A percentile compares a stretch with the other conserved stretches of the same genome.
Conservation (phyloP, 129 eudicot genomes). For the Tanacetum coccineum region DNA sequence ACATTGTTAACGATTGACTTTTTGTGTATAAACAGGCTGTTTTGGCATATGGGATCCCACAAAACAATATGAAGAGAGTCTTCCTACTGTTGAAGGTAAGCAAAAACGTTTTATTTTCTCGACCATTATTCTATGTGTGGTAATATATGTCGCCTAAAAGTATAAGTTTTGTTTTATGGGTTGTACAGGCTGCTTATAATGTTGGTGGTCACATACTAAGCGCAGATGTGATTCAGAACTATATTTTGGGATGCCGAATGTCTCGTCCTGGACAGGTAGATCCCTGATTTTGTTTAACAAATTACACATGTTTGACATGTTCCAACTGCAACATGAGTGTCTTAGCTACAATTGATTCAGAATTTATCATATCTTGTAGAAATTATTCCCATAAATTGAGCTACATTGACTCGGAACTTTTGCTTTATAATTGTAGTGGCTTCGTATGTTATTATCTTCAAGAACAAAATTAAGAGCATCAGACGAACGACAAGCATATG, state of each 20-base stretch:
- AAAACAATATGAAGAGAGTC: slow-evolving; percentile 79
- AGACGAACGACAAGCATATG: slow-evolving; percentile 73
- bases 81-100: slow-evolving; percentile 79
- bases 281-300: not conserved
- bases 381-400: not conserved
- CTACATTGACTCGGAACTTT: not conserved
- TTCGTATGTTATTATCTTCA: slow-evolving; percentile 66
- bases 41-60: slow-evolving; percentile 94
- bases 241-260: slow-evolving; percentile 81
- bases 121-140: not conserved
- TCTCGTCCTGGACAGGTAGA: slow-evolving; percentile 95
- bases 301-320: too few species aligned
- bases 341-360: too few species aligned
- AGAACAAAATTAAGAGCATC: slow-evolving; percentile 76
- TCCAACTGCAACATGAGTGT: too few species aligned
- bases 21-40: slow-evolving; percentile 51
- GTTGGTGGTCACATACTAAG: slow-evolving; percentile 88
- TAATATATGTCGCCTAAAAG: not conserved
- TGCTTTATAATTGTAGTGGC: slow-evolving; percentile 50
- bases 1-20: not conserved
- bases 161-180: not conserved
- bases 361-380: not conserved
- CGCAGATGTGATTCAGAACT: slow-evolving; percentile 78
- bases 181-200: slow-evolving; percentile 84
- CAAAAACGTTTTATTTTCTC: not conserved